These are phyloP conservation scores for Sordariomycetes sp. DNA, from an alignment of 2,329 filamentous ascomycete genomes.

Conservation along the genomic window DNA sequence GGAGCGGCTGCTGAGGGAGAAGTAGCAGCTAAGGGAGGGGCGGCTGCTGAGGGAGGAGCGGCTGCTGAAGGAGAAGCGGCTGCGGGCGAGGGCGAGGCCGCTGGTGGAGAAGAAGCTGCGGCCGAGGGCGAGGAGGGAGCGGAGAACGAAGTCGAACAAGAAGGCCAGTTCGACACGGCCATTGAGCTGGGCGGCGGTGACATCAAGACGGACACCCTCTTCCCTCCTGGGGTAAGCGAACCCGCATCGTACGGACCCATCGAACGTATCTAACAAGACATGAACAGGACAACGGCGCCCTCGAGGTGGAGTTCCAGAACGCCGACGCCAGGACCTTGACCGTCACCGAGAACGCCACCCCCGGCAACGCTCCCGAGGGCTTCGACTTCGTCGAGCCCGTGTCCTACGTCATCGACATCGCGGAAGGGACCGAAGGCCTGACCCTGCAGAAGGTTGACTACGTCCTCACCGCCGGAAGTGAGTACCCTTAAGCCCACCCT, in stretches of 20 bases:
- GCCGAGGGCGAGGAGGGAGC: conserved; percentile 6
- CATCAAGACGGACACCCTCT: conserved; percentile 20
- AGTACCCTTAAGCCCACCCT: conserved; percentile 8
- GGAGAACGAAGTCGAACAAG: conserved; percentile 16
- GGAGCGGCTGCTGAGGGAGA: too few relatives aligned
- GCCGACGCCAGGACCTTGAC: conserved; percentile 18
- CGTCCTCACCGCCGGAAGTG: conserved; percentile 22
- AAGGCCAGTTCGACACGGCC: conserved; percentile 16
- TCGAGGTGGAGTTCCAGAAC: conserved; percentile 29
- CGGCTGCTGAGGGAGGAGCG: background rate
- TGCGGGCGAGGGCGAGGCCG: background rate
- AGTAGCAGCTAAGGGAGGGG: background rate
- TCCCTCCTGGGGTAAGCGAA: conserved; percentile 17
- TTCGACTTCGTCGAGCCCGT: conserved; percentile 24
- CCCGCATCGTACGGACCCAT: too few relatives aligned
- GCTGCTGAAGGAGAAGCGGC: too few relatives aligned
- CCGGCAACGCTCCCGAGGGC: conserved; percentile 20
- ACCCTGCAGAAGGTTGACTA: conserved; percentile 28
- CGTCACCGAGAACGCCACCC: conserved; percentile 24
- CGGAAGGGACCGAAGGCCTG: conserved; percentile 18
- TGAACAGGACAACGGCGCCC: conserved; percentile 13
- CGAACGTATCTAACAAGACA: too few relatives aligned
- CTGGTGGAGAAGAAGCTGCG: background rate
- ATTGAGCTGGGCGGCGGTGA: conserved; percentile 19
- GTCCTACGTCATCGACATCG: conserved; percentile 22